phyloP scores from a whole-genome alignment of 106 monocot species.

The Posidonia australis region DNA sequence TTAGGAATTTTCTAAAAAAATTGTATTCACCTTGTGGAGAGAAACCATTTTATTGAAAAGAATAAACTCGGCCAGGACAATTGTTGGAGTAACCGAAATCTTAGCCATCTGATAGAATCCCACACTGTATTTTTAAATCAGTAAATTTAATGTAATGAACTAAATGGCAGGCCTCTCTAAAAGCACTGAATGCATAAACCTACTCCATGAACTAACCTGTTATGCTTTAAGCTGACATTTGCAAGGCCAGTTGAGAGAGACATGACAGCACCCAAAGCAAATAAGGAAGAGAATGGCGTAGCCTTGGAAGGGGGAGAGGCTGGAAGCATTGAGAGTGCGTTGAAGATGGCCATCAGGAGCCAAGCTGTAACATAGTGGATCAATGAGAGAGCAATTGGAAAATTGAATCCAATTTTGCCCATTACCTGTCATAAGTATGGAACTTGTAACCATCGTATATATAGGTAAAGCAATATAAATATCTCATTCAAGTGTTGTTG shows the following conservation, averaged over 20 bases:
- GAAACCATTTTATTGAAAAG: conserved; percentile 63
- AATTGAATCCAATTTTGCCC: conserved; percentile 92
- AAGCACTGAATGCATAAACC: neutral
- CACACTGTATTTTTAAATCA: conserved; percentile 35
- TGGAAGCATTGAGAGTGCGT: conserved; percentile 62
- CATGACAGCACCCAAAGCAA: conserved; percentile 84
- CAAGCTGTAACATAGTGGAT: conserved; percentile 81
- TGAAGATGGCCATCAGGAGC: conserved; percentile 74
- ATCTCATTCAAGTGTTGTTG: neutral
- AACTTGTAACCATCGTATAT: neutral
- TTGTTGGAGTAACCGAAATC: conserved; percentile 91
- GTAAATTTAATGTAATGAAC: neutral
- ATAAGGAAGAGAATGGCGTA: conserved; percentile 89
- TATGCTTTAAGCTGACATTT: conserved; percentile 91
- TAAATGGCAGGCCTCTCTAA: no score
- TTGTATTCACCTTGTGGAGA: conserved; percentile 42
- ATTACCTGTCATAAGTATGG: conserved; percentile 45
- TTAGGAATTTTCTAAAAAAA: neutral
- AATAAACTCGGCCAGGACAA: conserved; percentile 85
- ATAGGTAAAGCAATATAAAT: neutral
- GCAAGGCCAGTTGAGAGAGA: conserved; percentile 88
- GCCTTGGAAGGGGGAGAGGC: conserved; percentile 75
- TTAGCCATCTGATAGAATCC: conserved; percentile 99
- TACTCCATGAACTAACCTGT: conserved; percentile 40
- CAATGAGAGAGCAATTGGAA: conserved; percentile 74